Evolutionary conservation across 2,329 filamentous ascomycete species (phyloP).

Genomic region (Hymenoscyphus salicellus): DNA sequence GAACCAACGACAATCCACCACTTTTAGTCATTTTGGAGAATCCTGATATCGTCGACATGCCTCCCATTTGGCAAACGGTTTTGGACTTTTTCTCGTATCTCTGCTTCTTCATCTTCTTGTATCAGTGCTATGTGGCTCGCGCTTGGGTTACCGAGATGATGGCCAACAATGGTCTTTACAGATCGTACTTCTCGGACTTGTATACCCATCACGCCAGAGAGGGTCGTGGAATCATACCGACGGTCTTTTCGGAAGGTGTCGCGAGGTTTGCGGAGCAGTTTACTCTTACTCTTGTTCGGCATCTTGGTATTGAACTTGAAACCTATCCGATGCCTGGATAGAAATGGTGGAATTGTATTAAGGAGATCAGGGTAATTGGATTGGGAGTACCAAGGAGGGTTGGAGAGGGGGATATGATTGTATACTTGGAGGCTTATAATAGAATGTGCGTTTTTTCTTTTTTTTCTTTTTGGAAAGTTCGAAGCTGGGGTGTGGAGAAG

Average conservation of each 20-base stretch:
- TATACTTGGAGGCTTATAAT: neutral
- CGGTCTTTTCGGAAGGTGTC: neutral
- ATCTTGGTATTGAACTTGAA: neutral
- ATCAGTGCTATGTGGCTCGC: neutral
- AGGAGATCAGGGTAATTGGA: neutral
- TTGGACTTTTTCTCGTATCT: neutral
- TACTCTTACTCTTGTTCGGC: neutral
- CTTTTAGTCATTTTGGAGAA: neutral
- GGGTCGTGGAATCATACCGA: neutral
- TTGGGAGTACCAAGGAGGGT: neutral
- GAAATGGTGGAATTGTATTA: neutral
- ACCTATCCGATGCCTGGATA: neutral
- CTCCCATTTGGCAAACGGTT: neutral
- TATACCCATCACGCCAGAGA: neutral
- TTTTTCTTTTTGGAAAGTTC: neutral
- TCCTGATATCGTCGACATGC: neutral
- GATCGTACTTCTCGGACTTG: slow-evolving; percentile 6
- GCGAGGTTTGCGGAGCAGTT: neutral
- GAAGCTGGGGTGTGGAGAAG: neutral
- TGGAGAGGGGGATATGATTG: neutral
- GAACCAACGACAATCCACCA: neutral
- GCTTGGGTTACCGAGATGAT: neutral
- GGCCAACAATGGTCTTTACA: neutral
- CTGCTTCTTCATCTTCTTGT: neutral
- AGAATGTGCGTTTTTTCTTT: neutral